Percentiles rank a stretch among this genome's conserved stretches.
Conservation (phyloP, 1,284 basidiomycete genomes). For the Cutaneotrichosporon sp. region DNA sequence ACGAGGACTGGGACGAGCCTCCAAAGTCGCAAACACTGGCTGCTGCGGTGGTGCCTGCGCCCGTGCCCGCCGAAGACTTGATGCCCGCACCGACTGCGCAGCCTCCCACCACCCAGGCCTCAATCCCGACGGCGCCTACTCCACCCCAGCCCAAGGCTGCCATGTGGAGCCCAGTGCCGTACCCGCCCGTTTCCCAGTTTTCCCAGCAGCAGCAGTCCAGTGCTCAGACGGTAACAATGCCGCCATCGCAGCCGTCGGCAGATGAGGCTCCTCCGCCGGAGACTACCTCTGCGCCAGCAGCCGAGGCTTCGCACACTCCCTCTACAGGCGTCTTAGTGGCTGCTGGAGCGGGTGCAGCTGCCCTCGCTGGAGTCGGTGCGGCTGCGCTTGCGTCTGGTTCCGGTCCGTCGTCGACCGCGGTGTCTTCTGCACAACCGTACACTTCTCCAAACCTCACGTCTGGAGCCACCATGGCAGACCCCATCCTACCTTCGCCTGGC, state of each 20-base stretch:
- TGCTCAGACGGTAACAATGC: not conserved
- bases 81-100: not conserved
- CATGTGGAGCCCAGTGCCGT: conserved; percentile 3
- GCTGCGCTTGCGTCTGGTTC: not conserved
- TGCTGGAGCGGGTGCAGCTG: conserved; percentile 1
- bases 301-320: not conserved
- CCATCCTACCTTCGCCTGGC: not conserved
- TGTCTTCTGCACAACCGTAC: not conserved
- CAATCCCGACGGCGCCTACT: not conserved
- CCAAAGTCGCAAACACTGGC: not conserved
- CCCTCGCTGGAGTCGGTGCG: not conserved
- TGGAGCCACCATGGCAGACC: not conserved
- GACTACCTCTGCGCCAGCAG: not conserved
- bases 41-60: not conserved
- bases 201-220: not conserved
- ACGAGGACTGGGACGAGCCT: not conserved
- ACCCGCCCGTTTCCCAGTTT: not conserved
- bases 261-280: not conserved
- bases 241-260: not conserved
- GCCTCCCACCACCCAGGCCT: not conserved
- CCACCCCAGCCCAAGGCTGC: not conserved
- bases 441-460: not conserved
- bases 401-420: not conserved
- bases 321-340: not conserved
- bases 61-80: not conserved